These are phyloP conservation scores for Baorangia bicolor DNA, from an alignment of 768 basidiomycete genomes.

Conservation along the genomic window DNA sequence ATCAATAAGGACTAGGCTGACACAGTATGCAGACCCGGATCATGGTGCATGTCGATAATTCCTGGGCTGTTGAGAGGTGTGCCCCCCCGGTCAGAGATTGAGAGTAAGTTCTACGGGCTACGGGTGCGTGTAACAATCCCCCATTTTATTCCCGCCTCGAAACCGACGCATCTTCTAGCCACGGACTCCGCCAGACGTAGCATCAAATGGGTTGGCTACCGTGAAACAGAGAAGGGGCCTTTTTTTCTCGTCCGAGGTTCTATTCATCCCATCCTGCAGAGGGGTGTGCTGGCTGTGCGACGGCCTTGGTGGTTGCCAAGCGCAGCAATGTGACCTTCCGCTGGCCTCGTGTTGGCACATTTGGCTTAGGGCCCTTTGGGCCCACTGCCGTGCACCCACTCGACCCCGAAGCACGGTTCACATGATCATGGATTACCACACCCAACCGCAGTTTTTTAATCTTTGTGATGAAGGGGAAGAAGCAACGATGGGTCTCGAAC, in stretches of 20 bases:
- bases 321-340: slow-evolving; percentile 4
- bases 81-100: not conserved
- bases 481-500: slow-evolving; percentile 13
- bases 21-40: slow-evolving; percentile 2
- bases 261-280: not conserved
- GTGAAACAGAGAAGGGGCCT: slow-evolving; percentile 3
- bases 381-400: slow-evolving; percentile 13
- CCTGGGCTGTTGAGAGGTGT: not conserved
- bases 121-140: slow-evolving; percentile 1
- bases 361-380: not conserved
- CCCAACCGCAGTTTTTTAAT: slow-evolving; percentile 22
- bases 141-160: not conserved
- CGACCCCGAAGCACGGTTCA: slow-evolving; percentile 2
- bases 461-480: slow-evolving; percentile 8
- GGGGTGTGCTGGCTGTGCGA: not conserved
- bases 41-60: not conserved
- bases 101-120: not conserved
- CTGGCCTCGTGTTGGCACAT: slow-evolving; percentile 19
- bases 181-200: not conserved
- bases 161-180: slow-evolving; percentile 6
- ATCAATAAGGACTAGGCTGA: not conserved
- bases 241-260: not conserved
- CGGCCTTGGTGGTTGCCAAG: slow-evolving; percentile 1
- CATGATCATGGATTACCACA: slow-evolving; percentile 9
- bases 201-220: not conserved